Base-by-base conservation (phyloP, 495 filamentous ascomycete genomes). In the Filosporella fistucella region DNA sequence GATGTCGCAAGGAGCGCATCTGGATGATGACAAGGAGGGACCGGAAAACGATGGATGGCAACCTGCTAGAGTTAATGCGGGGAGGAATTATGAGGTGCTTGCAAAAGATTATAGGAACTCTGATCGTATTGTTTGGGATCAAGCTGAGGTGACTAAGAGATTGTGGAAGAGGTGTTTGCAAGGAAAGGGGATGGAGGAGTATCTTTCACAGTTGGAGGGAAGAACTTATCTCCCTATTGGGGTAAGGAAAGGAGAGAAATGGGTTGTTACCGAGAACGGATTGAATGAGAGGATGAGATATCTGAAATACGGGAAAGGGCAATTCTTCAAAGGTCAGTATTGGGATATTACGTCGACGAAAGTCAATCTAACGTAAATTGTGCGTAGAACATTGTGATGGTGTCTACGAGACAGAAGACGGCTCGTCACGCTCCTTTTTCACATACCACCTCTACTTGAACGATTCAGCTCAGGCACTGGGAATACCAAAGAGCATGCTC, bases 401-500 rank as follows among this genome's bases (percentile, higher is more conserved):
- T 14, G 54, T 62, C 12, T 95, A 86, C 58, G 61, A 66, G 8
- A 83, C 83, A 9, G 72, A 76, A 1, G 76, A 84, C 52, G 58
- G 68, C 16, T 61, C 59, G 34, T 76, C 88, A 60, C 45, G 57
- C 23, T 87, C 88, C 2, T 74, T 80, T 43, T 84, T 81, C 55
- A 95, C 91, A 0, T 64, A 95, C 21, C 91, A 96, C 48, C 63
- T 95, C 13, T 96, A 95, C 62, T 72, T 96, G 41, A 90, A 86
- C 59, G 72, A 81, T 32, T 66, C 69, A 1, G 70, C 64, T n/a
- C 67, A 68, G 35, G 73, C 67, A 16, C 38, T 67, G 17, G 66
- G 71, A 9, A 44, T 51, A n/a, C n/a, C n/a, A n/a, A 48, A 53
- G 30, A 2, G 54, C 36, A 16, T 63, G 39, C 13, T 44, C 35